phyloP scores from a whole-genome alignment of 2,329 filamentous ascomycete species.

The Curvularia verruculosa region DNA sequence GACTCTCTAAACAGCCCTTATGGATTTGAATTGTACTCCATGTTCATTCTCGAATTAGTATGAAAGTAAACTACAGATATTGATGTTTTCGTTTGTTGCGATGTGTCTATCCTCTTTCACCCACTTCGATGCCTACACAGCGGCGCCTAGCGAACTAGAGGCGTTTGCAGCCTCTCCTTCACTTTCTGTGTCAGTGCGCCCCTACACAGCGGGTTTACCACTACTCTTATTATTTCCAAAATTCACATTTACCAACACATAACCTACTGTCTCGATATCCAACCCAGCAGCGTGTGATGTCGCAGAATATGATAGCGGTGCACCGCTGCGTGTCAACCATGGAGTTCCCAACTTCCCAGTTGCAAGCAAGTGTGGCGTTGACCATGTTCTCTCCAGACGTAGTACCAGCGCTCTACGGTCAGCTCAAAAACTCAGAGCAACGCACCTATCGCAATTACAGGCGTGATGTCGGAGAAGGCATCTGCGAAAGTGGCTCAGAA shows the following conservation, averaged over 20 bases:
- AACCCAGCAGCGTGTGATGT: not conserved
- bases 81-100: not conserved
- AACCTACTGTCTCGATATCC: not conserved
- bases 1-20: not conserved
- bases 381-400: slow-evolving; percentile 8
- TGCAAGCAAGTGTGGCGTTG: slow-evolving; percentile 7
- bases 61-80: not conserved
- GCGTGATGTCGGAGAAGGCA: not conserved
- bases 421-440: not conserved
- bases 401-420: slow-evolving; percentile 4
- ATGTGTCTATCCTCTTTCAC: not conserved
- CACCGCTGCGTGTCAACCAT: not conserved
- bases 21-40: not conserved
- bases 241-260: slow-evolving; percentile 2
- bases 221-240: not conserved
- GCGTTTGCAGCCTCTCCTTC: slow-evolving; percentile 2
- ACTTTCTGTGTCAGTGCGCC: slow-evolving; percentile 4
- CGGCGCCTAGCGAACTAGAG: not conserved
- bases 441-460: not conserved
- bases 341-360: slow-evolving; percentile 10
- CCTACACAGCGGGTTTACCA: not conserved
- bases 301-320: not conserved
- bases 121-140: not conserved
- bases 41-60: not conserved
- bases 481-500: not conserved